phyloP scores from a whole-genome alignment of 208 protist genomes.

The Angomonas deanei region DNA sequence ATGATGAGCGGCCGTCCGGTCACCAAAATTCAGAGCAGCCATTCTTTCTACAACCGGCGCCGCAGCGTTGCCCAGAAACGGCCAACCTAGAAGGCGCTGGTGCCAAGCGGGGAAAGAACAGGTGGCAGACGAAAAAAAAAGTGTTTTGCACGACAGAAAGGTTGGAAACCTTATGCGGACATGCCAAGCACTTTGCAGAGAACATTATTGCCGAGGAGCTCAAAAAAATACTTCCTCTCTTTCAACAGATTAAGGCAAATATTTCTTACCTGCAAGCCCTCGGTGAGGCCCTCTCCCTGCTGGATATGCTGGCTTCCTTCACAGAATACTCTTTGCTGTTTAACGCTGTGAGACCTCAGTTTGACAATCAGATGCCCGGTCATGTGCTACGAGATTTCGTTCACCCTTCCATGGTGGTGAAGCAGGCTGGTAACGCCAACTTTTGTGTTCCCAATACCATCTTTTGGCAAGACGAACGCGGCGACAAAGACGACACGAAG shows the following conservation, averaged over 20 bases:
- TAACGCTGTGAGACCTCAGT: constrained; percentile 37
- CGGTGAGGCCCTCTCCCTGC: constrained; percentile 79
- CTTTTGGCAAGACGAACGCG: background rate
- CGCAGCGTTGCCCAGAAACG: background rate
- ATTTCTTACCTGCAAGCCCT: constrained; percentile 80
- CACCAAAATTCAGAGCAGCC: background rate
- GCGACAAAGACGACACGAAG: constrained; percentile 20
- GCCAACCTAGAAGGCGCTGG: background rate
- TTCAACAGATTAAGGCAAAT: constrained; percentile 39
- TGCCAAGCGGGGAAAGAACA: constrained; percentile 4
- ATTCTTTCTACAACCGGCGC: background rate
- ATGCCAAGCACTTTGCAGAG: constrained; percentile 39
- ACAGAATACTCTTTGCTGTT: constrained; percentile 44
- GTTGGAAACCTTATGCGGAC: constrained; percentile 56
- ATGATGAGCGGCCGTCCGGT: too few species aligned
- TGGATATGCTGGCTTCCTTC: constrained; percentile 84
- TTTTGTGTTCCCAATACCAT: constrained; percentile 2
- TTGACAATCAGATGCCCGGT: background rate
- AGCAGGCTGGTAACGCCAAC: background rate
- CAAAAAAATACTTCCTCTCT: constrained; percentile 42
- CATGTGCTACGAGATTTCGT: background rate
- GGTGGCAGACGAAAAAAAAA: constrained; percentile 8
- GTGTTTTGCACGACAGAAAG: constrained; percentile 75
- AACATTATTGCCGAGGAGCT: constrained; percentile 68
- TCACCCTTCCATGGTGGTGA: background rate